Percentiles rank a stretch among this genome's conserved stretches.
These are phyloP conservation scores for Forsythia suspensa DNA, from an alignment of 257 asterid genomes.

Conservation along the genomic window DNA sequence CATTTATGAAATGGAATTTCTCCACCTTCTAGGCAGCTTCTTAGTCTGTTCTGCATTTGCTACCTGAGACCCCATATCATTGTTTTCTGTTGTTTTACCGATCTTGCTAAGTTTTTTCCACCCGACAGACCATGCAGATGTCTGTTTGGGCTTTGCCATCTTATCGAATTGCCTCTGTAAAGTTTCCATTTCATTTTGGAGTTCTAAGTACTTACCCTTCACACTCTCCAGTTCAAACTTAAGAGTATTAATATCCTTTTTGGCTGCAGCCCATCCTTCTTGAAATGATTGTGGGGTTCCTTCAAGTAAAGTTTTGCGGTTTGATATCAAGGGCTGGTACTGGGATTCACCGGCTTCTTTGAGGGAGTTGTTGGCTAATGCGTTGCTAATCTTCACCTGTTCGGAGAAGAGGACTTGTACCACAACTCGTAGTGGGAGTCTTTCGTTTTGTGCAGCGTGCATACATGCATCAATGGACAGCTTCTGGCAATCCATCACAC, in stretches of 20 bases:
- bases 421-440: conserved; percentile 86
- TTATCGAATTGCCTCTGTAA: conserved; percentile 82
- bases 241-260: conserved; percentile 86
- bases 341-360: conserved; percentile 66
- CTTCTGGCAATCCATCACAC: conserved; percentile 96
- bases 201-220: conserved; percentile 71
- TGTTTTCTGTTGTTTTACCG: conserved; percentile 48
- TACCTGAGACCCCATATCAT: conserved; percentile 36
- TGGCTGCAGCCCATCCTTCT: conserved; percentile 95
- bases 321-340: conserved; percentile 63
- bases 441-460: conserved; percentile 96
- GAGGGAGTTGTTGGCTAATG: conserved; percentile 61
- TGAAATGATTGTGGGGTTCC: conserved; percentile 96
- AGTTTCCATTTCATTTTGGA: conserved; percentile 70
- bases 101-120: conserved; percentile 87
- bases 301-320: conserved; percentile 72
- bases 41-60: conserved; percentile 42
- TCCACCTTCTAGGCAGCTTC: conserved; percentile 82
- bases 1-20: conserved; percentile 70
- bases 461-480: conserved; percentile 93
- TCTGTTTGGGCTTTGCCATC: conserved; percentile 56
- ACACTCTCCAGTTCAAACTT: conserved; percentile 83
- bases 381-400: conserved; percentile 89
- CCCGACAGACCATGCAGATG: conserved; percentile 72
- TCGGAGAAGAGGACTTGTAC: conserved; percentile 95